Evolutionary conservation across 257 asterid species (phyloP).

Genomic region (Lycium barbarum): DNA sequence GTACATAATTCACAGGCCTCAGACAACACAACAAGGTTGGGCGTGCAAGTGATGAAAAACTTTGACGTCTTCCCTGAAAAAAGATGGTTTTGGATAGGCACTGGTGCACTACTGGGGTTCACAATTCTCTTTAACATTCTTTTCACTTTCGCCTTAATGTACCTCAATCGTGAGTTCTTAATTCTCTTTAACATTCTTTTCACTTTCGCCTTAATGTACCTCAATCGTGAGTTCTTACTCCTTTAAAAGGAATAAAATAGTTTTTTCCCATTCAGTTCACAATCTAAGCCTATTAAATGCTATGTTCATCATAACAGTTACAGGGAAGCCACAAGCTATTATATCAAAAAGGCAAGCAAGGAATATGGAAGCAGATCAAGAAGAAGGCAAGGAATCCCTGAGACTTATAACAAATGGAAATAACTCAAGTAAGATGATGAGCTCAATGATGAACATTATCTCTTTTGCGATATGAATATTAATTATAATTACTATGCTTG

Average conservation of each 20-base stretch:
- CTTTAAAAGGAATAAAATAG: background rate
- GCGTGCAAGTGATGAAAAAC: constrained; percentile 52
- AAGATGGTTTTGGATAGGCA: constrained; percentile 72
- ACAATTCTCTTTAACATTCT: constrained; percentile 62
- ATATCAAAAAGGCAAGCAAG: constrained; percentile 78
- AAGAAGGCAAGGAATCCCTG: constrained; percentile 52
- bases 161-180: constrained; percentile 35
- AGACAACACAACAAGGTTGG: constrained; percentile 50
- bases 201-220: constrained; percentile 68
- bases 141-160: constrained; percentile 61
- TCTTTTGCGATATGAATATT: background rate
- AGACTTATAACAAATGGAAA: constrained; percentile 54
- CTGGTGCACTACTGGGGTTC: constrained; percentile 64
- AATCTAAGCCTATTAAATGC: background rate
- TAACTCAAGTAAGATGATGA: constrained; percentile 50
- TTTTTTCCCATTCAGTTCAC: background rate
- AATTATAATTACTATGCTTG: constrained; percentile 16
- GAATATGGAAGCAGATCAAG: constrained; percentile 59
- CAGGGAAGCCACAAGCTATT: constrained; percentile 83
- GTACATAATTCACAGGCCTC: constrained; percentile 46
- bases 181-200: constrained; percentile 62
- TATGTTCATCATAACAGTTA: constrained; percentile 46
- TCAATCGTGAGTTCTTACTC: constrained; percentile 14
- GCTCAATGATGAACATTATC: background rate
- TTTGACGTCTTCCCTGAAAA: constrained; percentile 50